Evolutionary conservation across 1,139 yeast species (phyloP), one percentile per base, ranked within the genome.

Genomic region (Saccharomyces hybrid): DNA sequence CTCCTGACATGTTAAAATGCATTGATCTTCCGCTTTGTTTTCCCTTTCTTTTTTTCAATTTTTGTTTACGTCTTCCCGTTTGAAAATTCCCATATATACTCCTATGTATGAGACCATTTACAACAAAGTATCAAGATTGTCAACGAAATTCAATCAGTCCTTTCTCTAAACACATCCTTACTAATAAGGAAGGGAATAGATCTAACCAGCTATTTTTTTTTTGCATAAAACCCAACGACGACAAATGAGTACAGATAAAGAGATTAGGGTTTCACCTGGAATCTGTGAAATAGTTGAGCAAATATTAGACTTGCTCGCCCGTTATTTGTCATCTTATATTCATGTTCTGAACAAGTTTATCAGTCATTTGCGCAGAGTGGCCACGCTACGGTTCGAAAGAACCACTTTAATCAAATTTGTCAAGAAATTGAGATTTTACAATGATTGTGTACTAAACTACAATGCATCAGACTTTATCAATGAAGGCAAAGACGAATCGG

Each of bases 381-480:
- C 67, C 3, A 57, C 70, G 23, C 50, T 69, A 46, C 62, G 66
- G 41, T 66, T 64, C 51, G 72, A 69, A 52, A 62, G 73, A 55
- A 62, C 68, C 13, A 60, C 65, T 11, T 54, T 69, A 56, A 69
- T 69, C 52, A 69, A 69, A 54, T 66, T 60, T 51, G 72, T 69
- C 16, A 69, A 69, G 58, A 69, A 69, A 53, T 50, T 69, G 41
- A 60, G 73, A 52, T 69, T 65, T 48, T 61, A 64, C 52, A 67
- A 67, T 49, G 70, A 67, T 38, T 54, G 59, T 13, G 49, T 68
- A 48, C 48, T 57, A 14, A 52, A 48, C 11, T 58, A 58, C 34
- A 54, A 59, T 32, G 46, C 62, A 8, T 46, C 48, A 2, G 44
- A 49, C 8, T 53, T 55, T n/a, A 48, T 56, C n/a, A 44, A 49